Evolutionary conservation across 768 basidiomycete genomes (phyloP).

Genomic region (Suillus occidentalis): DNA sequence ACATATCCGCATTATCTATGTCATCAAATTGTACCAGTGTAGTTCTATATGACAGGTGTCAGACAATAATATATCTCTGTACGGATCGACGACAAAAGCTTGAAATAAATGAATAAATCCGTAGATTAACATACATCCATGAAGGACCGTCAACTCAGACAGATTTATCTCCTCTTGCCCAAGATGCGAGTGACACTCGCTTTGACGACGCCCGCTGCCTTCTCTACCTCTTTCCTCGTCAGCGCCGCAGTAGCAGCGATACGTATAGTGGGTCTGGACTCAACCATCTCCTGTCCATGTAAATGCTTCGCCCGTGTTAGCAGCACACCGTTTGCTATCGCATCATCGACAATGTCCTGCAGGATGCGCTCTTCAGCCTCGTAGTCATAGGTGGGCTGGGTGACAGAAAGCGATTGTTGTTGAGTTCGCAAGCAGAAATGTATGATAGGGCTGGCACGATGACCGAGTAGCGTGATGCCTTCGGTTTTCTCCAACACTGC

Average conservation of each 20-base stretch:
- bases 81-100: not conserved
- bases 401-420: constrained; percentile 19
- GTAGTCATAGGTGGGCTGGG: constrained; percentile 44
- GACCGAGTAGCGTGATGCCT: constrained; percentile 80
- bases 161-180: constrained; percentile 49
- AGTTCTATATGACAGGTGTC: not conserved
- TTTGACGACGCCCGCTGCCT: constrained; percentile 76
- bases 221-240: constrained; percentile 89
- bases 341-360: constrained; percentile 93
- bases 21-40: not conserved
- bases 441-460: constrained; percentile 83
- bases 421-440: constrained; percentile 67
- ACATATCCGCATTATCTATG: not conserved
- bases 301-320: constrained; percentile 83
- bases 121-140: constrained; percentile 33
- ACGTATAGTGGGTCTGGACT: constrained; percentile 81
- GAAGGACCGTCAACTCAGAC: not conserved
- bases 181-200: constrained; percentile 73
- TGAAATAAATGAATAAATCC: constrained; percentile 18
- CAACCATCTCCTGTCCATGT: constrained; percentile 79
- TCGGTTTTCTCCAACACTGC: constrained; percentile 78
- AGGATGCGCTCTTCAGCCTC: constrained; percentile 75
- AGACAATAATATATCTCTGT: not conserved
- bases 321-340: constrained; percentile 76
- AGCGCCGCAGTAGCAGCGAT: constrained; percentile 79